Evolutionary conservation across 164 flowering plant species (phyloP), one percentile per base, ranked within the genome.

Genomic region (Stephania cephalantha): DNA sequence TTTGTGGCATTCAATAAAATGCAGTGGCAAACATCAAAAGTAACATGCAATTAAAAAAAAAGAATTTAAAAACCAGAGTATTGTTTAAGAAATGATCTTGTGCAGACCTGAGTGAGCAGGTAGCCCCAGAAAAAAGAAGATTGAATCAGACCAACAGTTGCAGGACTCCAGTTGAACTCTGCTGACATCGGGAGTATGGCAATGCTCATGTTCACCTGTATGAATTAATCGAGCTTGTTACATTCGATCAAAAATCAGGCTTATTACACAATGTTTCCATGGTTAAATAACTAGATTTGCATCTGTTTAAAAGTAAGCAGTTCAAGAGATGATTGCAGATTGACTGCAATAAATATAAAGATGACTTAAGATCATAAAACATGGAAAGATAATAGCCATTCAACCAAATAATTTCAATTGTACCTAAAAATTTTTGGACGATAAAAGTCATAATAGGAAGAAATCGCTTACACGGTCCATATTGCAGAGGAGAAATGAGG

Each of bases 121-220:
- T 90, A 91, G 71, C 97, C 97, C 97, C 99, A 95, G 90, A 95
- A 95, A 86, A 95, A 95, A 17, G 98, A 95, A 68, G 99, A 95
- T 83, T 95, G 99, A 76, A 95, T 95, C 63, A 95, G 83, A 69
- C 99, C 99, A 87, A 93, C 95, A 61, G 99, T 95, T 61, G 98
- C 91, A 85, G 97, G 91, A 81, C 82, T 91, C 99, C 99, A 95
- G 77, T 92, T 92, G 85, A 87, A 95, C 82, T 95, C 92, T 77
- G 87, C 73, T 22, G 99, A 88, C 99, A 95, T 95, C 6, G 99
- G 99, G 74, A 95, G 94, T 80, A 94, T 92, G 29, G 97, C 98
- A 72, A 94, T 91, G 83, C 97, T 94, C 95, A 92, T 94, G 74
- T 92, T 93, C 65, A 92, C 97, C 98, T 90, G 82, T 81, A 45